Evolutionary conservation across 2,329 filamentous ascomycete species (phyloP), one percentile per base, ranked within the genome.

Genomic region (Phyllosticta citribraziliensis): DNA sequence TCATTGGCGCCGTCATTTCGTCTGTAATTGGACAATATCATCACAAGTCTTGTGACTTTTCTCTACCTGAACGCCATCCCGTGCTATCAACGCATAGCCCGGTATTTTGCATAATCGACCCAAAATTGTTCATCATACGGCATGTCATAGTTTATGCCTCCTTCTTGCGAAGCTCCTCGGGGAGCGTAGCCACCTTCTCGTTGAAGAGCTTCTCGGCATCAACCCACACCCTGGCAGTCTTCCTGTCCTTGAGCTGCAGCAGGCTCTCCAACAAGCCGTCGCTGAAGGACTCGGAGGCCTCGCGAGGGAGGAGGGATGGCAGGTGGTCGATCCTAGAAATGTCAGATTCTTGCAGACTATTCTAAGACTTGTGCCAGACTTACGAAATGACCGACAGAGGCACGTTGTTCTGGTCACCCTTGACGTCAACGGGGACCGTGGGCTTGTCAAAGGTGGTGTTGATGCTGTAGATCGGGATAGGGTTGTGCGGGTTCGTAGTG

Each of bases 371-470:
- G 12, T 6, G 12, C 4, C 1, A 12, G 72, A 58, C 60, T 58
- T 62, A 62, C 60, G 85, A 88, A 75, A 97, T 96, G 67, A 97
- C 89, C 55, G 83, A 86, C 61, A 96, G 76, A 8, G 83, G 81
- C 14, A 58, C 11, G 52, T 58, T 47, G 55, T 58, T 62, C 0
- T 84, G 82, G 58, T 78, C 76, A 55, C 74, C 80, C 69, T 77
- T 83, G 65, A 80, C 84, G 35, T 84, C 78, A 24, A 94, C 88
- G 0, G 86, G 82, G 0, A 96, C 86, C 0, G 91, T 96, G n/a
- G 92, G 93, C 71, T 89, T 85, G 71, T 86, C 84, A 72, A 97
- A 97, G 22, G 91, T 94, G 55, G 89, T 96, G 74, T 89, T 89
- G 71, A 88, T 84, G 66, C 82, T 81, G 79, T 96, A 96, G 70